Percentiles rank a stretch among this genome's conserved stretches.
phyloP scores from a whole-genome alignment of 129 eudicot genomes.

The Oenanthe sinensis region DNA sequence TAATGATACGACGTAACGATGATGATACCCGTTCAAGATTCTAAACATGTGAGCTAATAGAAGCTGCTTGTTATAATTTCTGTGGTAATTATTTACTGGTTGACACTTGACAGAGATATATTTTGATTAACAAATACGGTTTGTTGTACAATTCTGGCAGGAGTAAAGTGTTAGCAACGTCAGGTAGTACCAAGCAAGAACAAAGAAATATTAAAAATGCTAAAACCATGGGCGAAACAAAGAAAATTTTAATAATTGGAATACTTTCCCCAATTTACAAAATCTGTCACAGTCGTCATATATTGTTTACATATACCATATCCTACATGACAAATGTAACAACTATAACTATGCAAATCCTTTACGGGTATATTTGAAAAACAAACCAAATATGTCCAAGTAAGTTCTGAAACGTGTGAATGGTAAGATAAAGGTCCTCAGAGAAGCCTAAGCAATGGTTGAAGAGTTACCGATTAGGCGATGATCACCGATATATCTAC shows the following conservation, averaged over 20 bases:
- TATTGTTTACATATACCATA: neutral
- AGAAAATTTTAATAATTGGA: neutral
- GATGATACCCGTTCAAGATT: too few species aligned
- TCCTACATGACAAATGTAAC: neutral
- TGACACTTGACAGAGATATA: neutral
- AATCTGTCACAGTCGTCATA: neutral
- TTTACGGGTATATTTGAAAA: neutral
- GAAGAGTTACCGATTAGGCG: neutral
- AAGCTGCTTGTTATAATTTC: neutral
- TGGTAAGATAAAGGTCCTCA: neutral
- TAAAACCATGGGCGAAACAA: neutral
- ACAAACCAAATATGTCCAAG: neutral
- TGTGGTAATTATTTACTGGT: too few species aligned
- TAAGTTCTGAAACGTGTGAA: neutral
- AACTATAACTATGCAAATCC: neutral
- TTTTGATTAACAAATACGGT: neutral
- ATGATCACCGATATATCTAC: neutral
- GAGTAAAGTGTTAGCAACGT: neutral
- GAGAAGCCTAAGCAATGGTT: neutral
- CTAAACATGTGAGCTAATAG: neutral
- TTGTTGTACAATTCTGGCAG: neutral
- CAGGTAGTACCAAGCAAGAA: neutral
- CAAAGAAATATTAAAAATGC: neutral
- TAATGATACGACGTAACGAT: too few species aligned
- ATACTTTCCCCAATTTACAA: neutral